These are phyloP conservation scores for Hansenula sp. DNA, from an alignment of 1,139 yeast species.

Conservation along the genomic window DNA sequence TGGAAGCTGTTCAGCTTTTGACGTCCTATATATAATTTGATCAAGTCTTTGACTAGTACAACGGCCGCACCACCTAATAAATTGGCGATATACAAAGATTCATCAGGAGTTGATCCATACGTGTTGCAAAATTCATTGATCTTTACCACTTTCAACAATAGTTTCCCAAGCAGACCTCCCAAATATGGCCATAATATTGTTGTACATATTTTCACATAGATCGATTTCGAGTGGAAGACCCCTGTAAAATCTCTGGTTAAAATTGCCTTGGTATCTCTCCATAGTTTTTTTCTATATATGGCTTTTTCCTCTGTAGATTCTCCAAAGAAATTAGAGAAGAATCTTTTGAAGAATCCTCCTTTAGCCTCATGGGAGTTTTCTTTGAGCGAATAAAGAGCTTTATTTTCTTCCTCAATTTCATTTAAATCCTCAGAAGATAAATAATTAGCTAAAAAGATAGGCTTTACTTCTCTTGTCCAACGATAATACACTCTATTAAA, in stretches of 20 bases:
- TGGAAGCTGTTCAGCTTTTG: conserved; percentile 30
- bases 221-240: conserved; percentile 20
- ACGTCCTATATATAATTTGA: conserved; percentile 31
- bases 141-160: conserved; percentile 17
- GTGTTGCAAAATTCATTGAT: conserved; percentile 12
- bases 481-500: conserved; percentile 42
- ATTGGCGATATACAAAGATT: conserved; percentile 38
- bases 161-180: conserved; percentile 24
- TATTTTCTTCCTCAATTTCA: conserved; percentile 24
- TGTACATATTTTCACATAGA: conserved; percentile 20
- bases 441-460: conserved; percentile 22
- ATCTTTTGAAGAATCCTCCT: conserved; percentile 6
- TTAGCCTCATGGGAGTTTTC: neutral
- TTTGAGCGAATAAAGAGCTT: conserved; percentile 15
- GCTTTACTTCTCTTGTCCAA: conserved; percentile 25
- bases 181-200: conserved; percentile 34
- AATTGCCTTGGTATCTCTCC: conserved; percentile 23
- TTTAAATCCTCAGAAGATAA: conserved; percentile 23
- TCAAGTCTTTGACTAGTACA: conserved; percentile 35
- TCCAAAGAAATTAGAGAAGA: conserved; percentile 2
- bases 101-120: conserved; percentile 32
- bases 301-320: conserved; percentile 7
- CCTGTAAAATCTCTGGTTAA: conserved; percentile 27
- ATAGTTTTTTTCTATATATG: conserved; percentile 6
- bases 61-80: conserved; percentile 38